Base-by-base conservation (phyloP, 164 flowering plant genomes). In the Magnolia sinica region DNA sequence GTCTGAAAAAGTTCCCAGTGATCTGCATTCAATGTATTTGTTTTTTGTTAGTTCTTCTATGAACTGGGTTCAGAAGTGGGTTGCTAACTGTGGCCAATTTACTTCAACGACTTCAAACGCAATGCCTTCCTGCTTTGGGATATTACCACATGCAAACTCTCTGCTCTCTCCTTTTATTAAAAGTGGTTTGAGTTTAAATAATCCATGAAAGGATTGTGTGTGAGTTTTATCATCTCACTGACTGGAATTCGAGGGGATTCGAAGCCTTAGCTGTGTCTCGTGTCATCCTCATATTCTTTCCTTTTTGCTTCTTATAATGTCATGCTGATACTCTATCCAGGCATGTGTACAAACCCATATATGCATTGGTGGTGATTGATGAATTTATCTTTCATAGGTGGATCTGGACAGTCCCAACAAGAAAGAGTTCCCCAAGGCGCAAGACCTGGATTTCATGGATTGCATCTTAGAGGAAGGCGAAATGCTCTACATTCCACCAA, bases 401-500 rank as follows among this genome's bases (percentile, higher is more conserved):
- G 98, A 96, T 84, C 87, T 95, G 64, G 98, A 95, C 85, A 87
- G 88, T 83, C 79, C 89, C 58, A 90, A 92, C 69, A 87, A 84
- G 71, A 77, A 81, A 45, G 64, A 85, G 76, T 90, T 87, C 72
- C 92, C 93, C 4, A 88, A 82, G 74, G 84, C 85, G 52, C 76
- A 70, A 50, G 87, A 90, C 78, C 80, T 92, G 82, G 98, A 91
- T 69, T 94, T 92, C 78, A 11, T 85, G 83, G 99, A 96, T 80
- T 96, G 97, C 85, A 86, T 96, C 73, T 73, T 94, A 75, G 97
- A 94, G 76, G 98, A 94, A 87, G 99, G 98, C 0, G 93, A 92
- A 75, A 96, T 96, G 99, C 90, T 96, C 70, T 94, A 96, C 83
- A 91, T 96, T 75, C 99, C 99, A 27, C 98, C 99, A 29, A 94